Conservation (phyloP, 352 stramenopile species). For the Globisporangium irregulare region DNA sequence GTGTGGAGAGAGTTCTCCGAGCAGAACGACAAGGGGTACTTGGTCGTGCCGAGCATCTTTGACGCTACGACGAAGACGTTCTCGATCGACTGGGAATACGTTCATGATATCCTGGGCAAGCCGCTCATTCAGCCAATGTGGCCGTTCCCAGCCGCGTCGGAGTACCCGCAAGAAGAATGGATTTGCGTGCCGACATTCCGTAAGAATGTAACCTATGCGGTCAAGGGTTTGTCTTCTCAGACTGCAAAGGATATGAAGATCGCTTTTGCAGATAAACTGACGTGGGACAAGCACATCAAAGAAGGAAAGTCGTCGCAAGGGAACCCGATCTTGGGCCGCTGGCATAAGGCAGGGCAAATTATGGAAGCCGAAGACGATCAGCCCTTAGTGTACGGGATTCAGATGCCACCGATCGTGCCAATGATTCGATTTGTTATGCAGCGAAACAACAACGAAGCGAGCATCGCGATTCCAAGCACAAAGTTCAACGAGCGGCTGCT, state of each 20-base stretch:
- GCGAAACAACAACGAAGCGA: conserved; percentile 60
- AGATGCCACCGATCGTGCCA: conserved; percentile 73
- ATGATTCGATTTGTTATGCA: conserved; percentile 84
- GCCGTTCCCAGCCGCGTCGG: conserved; percentile 37
- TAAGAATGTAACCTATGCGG: conserved; percentile 70
- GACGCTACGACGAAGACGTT: background rate
- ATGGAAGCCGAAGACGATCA: conserved; percentile 53
- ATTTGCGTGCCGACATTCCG: conserved; percentile 70
- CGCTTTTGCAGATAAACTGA: conserved; percentile 42
- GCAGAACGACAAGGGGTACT: conserved; percentile 86
- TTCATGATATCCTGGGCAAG: conserved; percentile 56
- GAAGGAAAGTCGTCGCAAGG: conserved; percentile 60
- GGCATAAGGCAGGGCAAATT: conserved; percentile 66
- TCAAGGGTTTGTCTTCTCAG: conserved; percentile 38
- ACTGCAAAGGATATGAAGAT: conserved; percentile 44
- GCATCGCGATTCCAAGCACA: conserved; percentile 46
- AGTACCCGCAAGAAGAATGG: conserved; percentile 44
- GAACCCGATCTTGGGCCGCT: conserved; percentile 76
- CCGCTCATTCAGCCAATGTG: conserved; percentile 69
- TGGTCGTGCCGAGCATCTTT: conserved; percentile 60
- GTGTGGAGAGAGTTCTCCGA: conserved; percentile 83
- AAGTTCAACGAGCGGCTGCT: conserved; percentile 81
- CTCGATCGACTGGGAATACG: conserved; percentile 64
- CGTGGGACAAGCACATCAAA: conserved; percentile 56
- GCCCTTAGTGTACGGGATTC: conserved; percentile 61